Evolutionary conservation across 805 yeast genomes (phyloP), one percentile per base, ranked within the genome.

Genomic region (Suhomyces vadensis): DNA sequence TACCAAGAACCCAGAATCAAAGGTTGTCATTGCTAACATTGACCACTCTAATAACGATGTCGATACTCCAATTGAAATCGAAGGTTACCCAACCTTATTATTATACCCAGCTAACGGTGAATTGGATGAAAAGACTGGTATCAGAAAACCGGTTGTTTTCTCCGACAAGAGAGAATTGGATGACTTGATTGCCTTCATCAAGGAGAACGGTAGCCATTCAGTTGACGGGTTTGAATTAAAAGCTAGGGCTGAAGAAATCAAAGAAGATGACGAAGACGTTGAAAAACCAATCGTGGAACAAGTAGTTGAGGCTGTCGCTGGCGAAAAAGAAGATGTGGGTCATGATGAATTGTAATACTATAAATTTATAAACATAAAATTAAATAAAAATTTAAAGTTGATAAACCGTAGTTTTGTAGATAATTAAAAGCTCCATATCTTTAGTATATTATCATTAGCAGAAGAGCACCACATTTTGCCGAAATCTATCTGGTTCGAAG

Each of bases 31-130:
- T 59, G 97, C 96, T 54, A 82, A 91, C 67, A 69, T 94, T 44
- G 97, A 94, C 70, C 95, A 92, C 64, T 85, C 96, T 47, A 75
- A 74, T 55, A 94, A 94, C 65, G 99, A 94, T 65, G 88, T 92
- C 49, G 84, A 81, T 46, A 85, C 87, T 54, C 64, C 70, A 26
- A 40, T 55, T 41, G 83, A 81, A 37, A 83, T 94, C 55, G 73
- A 78, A 51, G 97, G 97, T 45, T 94, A 87, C 78, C 99, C 99
- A 70, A 92, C 97, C 44, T 73, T 94, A 56, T 78, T 85, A 61
- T 77, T 92, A 46, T 94, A 83, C 77, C 97, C 96, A 59, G 98
- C 96, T 51, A 65, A 71, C 52, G 76, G 74, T 47, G 64, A 65
- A 45, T 49, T 67, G 31, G 74, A 72, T 55, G 67, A 63, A 44